Evolutionary conservation across 1,284 basidiomycete genomes (phyloP).

Genomic region (Pseudozyma sp.): DNA sequence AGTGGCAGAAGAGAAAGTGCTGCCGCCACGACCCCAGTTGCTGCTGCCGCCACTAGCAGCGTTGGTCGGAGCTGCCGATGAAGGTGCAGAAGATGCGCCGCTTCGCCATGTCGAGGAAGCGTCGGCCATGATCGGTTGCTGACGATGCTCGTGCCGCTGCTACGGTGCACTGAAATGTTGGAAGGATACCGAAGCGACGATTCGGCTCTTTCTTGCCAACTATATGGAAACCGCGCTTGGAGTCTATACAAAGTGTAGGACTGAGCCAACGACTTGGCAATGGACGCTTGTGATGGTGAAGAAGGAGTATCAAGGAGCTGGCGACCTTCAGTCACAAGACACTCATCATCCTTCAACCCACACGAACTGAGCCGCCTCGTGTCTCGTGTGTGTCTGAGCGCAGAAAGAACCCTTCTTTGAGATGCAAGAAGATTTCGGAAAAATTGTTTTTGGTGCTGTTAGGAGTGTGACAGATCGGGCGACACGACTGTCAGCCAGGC

Average conservation of each 20-base stretch:
- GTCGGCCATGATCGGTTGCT: slow-evolving; percentile 28
- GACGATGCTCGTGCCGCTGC: not conserved
- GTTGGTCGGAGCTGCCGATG: slow-evolving; percentile 8
- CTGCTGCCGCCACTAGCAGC: not conserved
- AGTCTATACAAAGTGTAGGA: not conserved
- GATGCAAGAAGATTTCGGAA: slow-evolving; percentile 1
- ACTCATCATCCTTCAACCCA: not conserved
- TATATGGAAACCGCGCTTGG: too few species aligned
- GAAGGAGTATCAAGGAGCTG: not conserved
- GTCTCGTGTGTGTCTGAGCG: too few species aligned
- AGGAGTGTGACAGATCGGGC: slow-evolving; percentile 1
- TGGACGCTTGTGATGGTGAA: slow-evolving; percentile 1
- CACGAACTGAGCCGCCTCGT: too few species aligned
- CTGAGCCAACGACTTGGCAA: not conserved
- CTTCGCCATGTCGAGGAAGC: slow-evolving; percentile 36
- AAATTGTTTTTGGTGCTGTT: not conserved
- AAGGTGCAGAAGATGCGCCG: slow-evolving; percentile 13
- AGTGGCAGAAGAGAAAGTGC: slow-evolving; percentile 10
- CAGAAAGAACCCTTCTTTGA: not conserved
- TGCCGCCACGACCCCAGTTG: slow-evolving; percentile 33
- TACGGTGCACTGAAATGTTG: too few species aligned
- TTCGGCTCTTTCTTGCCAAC: not conserved
- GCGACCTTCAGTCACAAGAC: not conserved
- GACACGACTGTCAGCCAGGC: not conserved
- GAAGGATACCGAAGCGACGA: not conserved